Conservation (phyloP, 805 yeast species). For the Zygosaccharomyces siamensis region DNA sequence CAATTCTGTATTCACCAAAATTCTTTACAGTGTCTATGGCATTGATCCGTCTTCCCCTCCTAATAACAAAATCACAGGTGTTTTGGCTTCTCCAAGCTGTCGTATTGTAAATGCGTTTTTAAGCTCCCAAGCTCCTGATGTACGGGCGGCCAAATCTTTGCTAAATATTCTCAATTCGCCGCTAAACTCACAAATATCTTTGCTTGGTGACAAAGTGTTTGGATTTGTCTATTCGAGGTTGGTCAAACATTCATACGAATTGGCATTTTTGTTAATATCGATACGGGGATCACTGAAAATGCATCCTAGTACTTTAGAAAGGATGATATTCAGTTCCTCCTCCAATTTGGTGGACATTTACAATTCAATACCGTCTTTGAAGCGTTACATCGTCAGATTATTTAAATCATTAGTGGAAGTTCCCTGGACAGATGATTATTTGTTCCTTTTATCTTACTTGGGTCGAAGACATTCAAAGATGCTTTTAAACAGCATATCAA, state of each 20-base stretch:
- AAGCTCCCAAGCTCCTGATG: constrained; percentile 44
- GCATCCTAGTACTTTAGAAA: constrained; percentile 63
- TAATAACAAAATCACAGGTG: constrained; percentile 42
- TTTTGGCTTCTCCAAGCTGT: constrained; percentile 48
- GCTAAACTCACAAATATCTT: constrained; percentile 14
- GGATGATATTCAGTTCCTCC: constrained; percentile 48
- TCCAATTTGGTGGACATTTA: constrained; percentile 57
- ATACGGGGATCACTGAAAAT: constrained; percentile 48
- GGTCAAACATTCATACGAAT: constrained; percentile 47
- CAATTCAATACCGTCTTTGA: constrained; percentile 43
- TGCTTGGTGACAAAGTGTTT: constrained; percentile 35
- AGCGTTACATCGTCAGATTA: constrained; percentile 50
- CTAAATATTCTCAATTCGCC: constrained; percentile 18
- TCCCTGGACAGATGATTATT: constrained; percentile 54
- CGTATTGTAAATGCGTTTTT: constrained; percentile 54
- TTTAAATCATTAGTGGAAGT: constrained; percentile 55
- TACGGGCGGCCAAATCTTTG: constrained; percentile 36
- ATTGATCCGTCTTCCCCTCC: constrained; percentile 41
- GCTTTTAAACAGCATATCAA: constrained; percentile 54
- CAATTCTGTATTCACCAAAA: constrained; percentile 49
- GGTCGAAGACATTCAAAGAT: constrained; percentile 60
- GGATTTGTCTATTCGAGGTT: constrained; percentile 33
- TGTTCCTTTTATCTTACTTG: constrained; percentile 77
- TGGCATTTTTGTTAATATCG: constrained; percentile 52
- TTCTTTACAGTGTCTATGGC: constrained; percentile 52